Base-by-base conservation (phyloP, 345 rosid species). In the Pistacia integerrima region DNA sequence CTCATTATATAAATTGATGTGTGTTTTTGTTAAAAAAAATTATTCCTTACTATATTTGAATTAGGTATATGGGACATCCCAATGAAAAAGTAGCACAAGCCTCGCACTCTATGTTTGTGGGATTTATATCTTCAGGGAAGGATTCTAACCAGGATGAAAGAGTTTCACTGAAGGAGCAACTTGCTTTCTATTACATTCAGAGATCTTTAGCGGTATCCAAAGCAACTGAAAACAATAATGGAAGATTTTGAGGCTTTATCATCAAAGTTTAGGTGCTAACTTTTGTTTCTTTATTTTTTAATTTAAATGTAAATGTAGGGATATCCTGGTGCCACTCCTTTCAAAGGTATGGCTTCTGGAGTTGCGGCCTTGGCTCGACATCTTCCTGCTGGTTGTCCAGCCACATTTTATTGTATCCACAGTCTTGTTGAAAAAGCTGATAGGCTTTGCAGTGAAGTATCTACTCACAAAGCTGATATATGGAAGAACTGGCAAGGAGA, bases 301-400 rank as follows among this genome's bases (percentile, higher is more conserved):
- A 3, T 72, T 11, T 70, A 73, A 72, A 9, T 71, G 13, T 66
- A 74, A 79, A 48, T 81, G 67, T 79, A 96, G 99, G 90, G 83
- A 63, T 93, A 87, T 86, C 99, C 97, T 46, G 89, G 79, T 77
- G 73, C 81, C 76, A 93, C 99, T 54, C 94, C 99, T 44, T 96
- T 96, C 81, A 96, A 96, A 80, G 98, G 98, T 61, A 85, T 96
- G 92, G 99, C 99, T 84, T 87, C 94, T 22, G 99, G 98, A 61
- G 90, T 93, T 73, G 97, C 84, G 67, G 88, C 98, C 76, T 79
- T 93, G 88, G 89, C 88, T 77, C 86, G 91, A 72, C 84, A 93
- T 85, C 94, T 95, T 85, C 97, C 97, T 74, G 97, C 97, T 16
- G 97, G 99, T 76, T 91, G 97, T 84, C 97, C 99, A 20, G 92